Conservation (phyloP, 768 basidiomycete species). For the Lactifluus volemus region DNA sequence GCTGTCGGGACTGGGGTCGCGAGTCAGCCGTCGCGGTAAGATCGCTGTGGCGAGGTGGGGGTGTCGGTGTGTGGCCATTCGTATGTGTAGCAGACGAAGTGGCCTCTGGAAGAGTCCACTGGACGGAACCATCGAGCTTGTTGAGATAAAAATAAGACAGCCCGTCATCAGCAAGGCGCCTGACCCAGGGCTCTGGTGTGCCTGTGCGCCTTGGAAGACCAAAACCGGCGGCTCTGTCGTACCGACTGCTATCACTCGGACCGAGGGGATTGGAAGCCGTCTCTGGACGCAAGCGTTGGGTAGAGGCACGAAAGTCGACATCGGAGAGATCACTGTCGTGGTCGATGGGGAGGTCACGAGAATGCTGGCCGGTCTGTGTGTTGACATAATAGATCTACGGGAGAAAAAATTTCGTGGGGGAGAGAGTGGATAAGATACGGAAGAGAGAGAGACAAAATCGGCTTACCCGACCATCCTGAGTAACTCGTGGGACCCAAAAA, state of each 20-base stretch:
- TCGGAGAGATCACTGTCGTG: slow-evolving; percentile 56
- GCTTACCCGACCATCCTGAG: slow-evolving; percentile 72
- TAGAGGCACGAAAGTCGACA: slow-evolving; percentile 49
- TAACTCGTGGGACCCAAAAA: slow-evolving; percentile 88
- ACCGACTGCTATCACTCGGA: slow-evolving; percentile 11
- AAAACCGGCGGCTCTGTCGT: slow-evolving; percentile 39
- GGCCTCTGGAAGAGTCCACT: slow-evolving; percentile 59
- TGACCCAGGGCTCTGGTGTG: slow-evolving; percentile 78
- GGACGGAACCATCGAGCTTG: slow-evolving; percentile 53
- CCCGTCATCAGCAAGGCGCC: slow-evolving; percentile 74
- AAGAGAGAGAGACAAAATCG: slow-evolving; percentile 1
- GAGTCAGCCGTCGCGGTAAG: background rate
- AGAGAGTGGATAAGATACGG: background rate
- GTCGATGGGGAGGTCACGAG: slow-evolving; percentile 77
- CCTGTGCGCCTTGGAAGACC: slow-evolving; percentile 49
- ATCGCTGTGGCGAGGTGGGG: background rate
- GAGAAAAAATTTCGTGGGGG: background rate
- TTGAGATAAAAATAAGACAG: slow-evolving; percentile 75
- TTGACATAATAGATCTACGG: slow-evolving; percentile 90
- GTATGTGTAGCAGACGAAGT: slow-evolving; percentile 3
- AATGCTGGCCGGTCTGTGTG: slow-evolving; percentile 73
- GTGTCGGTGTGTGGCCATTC: slow-evolving; percentile 4
- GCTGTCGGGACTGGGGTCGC: slow-evolving; percentile 21
- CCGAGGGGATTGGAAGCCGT: slow-evolving; percentile 35
- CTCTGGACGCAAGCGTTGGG: slow-evolving; percentile 47